A percentile compares a stretch with the other conserved stretches of the same genome.
Evolutionary conservation across 1,284 basidiomycete species (phyloP).

Genomic region (Pseudozyma thailandica): DNA sequence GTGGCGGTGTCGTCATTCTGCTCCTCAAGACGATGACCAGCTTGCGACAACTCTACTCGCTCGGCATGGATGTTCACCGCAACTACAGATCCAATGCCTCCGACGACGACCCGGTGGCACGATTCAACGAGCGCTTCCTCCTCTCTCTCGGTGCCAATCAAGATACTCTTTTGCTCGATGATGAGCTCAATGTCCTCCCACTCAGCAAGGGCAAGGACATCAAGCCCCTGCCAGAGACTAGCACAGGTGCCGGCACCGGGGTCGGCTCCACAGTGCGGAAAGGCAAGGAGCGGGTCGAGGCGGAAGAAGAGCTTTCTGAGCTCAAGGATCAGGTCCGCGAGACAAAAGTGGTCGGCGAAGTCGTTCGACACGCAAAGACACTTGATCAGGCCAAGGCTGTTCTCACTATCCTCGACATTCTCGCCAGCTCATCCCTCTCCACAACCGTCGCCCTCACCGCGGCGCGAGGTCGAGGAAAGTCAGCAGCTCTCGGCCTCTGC

Average conservation of each 20-base stretch:
- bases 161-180: slow-evolving; percentile 93
- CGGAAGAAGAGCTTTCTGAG: slow-evolving; percentile 77
- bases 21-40: slow-evolving; percentile 95
- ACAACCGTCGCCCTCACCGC: slow-evolving; percentile 96
- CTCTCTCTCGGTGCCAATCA: slow-evolving; percentile 77
- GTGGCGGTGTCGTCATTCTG: slow-evolving; percentile 91
- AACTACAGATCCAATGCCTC: slow-evolving; percentile 87
- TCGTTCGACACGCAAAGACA: slow-evolving; percentile 91
- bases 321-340: slow-evolving; percentile 84
- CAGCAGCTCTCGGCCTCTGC: slow-evolving; percentile 91
- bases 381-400: slow-evolving; percentile 77
- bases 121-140: slow-evolving; percentile 96
- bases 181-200: slow-evolving; percentile 97
- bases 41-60: slow-evolving; percentile 89
- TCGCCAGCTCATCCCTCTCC: slow-evolving; percentile 74
- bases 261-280: slow-evolving; percentile 70
- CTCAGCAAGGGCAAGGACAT: slow-evolving; percentile 97
- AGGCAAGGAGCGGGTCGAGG: slow-evolving; percentile 72
- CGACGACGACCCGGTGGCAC: slow-evolving; percentile 86
- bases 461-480: slow-evolving; percentile 94
- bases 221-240: slow-evolving; percentile 74
- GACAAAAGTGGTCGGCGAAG: slow-evolving; percentile 86
- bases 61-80: slow-evolving; percentile 82
- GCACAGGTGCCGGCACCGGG: slow-evolving; percentile 43
- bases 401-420: slow-evolving; percentile 64